Evolutionary conservation across 768 basidiomycete genomes (phyloP), one percentile per base, ranked within the genome.

Genomic region (Amanita inopinata): DNA sequence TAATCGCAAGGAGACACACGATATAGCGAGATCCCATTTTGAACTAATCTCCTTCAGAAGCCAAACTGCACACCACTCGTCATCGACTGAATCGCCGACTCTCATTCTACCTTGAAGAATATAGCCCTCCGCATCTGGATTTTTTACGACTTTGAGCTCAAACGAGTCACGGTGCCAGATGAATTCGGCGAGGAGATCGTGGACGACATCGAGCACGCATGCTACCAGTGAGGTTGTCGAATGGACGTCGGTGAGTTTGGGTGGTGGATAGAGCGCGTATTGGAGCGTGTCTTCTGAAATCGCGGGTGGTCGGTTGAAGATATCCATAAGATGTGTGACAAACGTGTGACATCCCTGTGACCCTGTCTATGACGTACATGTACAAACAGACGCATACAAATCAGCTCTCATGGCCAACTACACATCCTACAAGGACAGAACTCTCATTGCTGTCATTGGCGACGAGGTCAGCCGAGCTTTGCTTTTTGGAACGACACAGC

Each of bases 41-140:
- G 69, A 62, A 47, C 80, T 83, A 45, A 94, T 68, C 60, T 88
- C 74, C 52, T 70, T 73, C 45, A 98, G 64, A 35, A 98, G 65
- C 88, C 89, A 98, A 12, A 97, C 91, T 10, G 76, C 71, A 57
- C 81, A 83, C 96, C 96, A 99, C 61, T 99, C 96, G 53, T 99
- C 96, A 59, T 99, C 93, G n/a, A 98, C 74, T 40, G 80, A 86
- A 61, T 99, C 96, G 2, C 96, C 94, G 17, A 98, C 86, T 33
- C 92, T 70, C 81, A 93, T 87, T 33, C 70, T 66, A 6, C 93
- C 91, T 54, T 90, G 80, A 1, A 97, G 61, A 31, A 79, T 64
- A 64, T 73, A 80, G n/a, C 54, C 55, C 3, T 57, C 56, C 10
- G 59, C 53, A 50, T 78, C 66, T 15, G 66, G 58, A 38, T 76